Evolutionary conservation across 768 basidiomycete species (phyloP), one percentile per base, ranked within the genome.

Genomic region (Leccinum broughii): DNA sequence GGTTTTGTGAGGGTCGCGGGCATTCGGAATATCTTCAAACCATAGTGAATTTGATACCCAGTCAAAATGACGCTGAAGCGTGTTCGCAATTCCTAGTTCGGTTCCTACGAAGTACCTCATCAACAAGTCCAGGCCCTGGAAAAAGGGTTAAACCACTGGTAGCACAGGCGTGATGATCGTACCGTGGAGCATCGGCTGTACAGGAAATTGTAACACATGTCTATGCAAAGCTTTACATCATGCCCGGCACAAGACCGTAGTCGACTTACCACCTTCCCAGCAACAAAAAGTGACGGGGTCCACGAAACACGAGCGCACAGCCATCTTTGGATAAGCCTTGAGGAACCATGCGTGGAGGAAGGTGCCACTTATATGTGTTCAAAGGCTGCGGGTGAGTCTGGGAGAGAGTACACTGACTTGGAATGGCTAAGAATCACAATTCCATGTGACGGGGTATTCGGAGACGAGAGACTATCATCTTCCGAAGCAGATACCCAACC

Each of bases 271-370:
- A 61, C 93, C 94, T 82, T 97, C 95, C 94, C 94, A 98, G 6
- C 89, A 85, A 72, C 93, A 95, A 73, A 95, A 93, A 0, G 89
- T 85, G 30, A 91, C 89, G 9, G 95, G 93, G 69, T 98, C 95
- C 34, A 95, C 88, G 68, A 97, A 94, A 70, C 92, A 93, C 9
- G 88, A 94, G 3, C 93, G 83, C 1, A 77, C 76, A 51, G 89
- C 76, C 66, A 96, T 79, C 20, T 83, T 75, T 1, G 92, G 88
- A 56, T 86, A 78, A 20, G 82, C 82, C 72, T 96, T 97, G 51
- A 97, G 76, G 70, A 95, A 79, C 95, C 95, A 97, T 6, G 89
- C 89, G 72, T 97, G 95, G 1, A 82, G 77, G 68, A 93, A 93
- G 35, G 90, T 88, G 1, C 92, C 91, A 68, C 89, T 90, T 63